Base-by-base conservation (phyloP, 2,329 filamentous ascomycete species). In the Penicillium hesseltinei region DNA sequence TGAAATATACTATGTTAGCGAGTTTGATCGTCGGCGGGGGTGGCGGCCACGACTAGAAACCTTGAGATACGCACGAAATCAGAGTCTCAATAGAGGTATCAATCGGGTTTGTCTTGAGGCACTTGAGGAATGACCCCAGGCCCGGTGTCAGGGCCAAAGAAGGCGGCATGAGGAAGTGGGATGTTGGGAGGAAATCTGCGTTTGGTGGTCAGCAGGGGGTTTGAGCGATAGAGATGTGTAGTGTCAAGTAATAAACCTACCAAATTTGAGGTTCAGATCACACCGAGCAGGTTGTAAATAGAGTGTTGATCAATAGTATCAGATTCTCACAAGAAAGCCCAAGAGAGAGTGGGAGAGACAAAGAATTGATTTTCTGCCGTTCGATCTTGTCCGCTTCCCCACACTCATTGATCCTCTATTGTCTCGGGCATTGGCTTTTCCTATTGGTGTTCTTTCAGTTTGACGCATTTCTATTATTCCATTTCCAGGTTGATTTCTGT, bases 61-160 rank as follows among this genome's bases (percentile, higher is more conserved):
- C 38, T 46, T 40, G 25, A 44, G 57, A 53, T 48, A 77, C 86
- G 72, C 77, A 95, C 91, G 90, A 90, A 66, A 93, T 87, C 60
- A 96, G 83, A 62, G 85, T 86, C 74, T 97, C 92, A 63, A 95
- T 88, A 9, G 91, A 92, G 42, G 88, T 85, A 66, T 96, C 92
- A 53, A 94, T 83, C 31, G 87, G 82, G 53, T 86, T 87, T 36
- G 84, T 83, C 72, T 91, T 93, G 61, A 96, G 81, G 13, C 88
- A 88, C 70, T 89, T 90, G 63, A 95, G 83, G 68, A 91, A 94
- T 48, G 88, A 88, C 46, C 87, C 84, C 62, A 97, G 80, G 65
- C 87, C 88, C 43, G 91, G 91, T 74, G 90, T 86, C 71, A 84
- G 78, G 66, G 82, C 79, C 64, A 77, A 75, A n/a, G 79, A 73